Percentiles rank a stretch among this genome's conserved stretches.
These are phyloP conservation scores for Tuber microsphaerosporum DNA, from an alignment of 495 filamentous ascomycete species.

Conservation along the genomic window DNA sequence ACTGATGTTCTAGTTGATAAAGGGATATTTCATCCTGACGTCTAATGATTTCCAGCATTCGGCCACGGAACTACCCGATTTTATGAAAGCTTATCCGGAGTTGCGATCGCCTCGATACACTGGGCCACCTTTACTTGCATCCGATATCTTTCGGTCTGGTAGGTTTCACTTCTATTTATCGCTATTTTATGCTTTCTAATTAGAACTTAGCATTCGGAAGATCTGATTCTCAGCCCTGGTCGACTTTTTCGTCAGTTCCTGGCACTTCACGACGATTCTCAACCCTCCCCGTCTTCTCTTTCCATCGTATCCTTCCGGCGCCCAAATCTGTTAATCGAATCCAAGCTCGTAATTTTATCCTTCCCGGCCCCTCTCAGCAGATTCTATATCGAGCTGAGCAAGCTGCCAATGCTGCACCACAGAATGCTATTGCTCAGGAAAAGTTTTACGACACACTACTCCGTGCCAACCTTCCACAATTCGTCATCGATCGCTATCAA, in stretches of 20 bases:
- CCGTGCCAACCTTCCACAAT: constrained; percentile 82
- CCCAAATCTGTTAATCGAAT: constrained; percentile 25
- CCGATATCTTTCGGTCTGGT: constrained; percentile 27
- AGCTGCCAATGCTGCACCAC: constrained; percentile 83
- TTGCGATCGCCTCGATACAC: constrained; percentile 18
- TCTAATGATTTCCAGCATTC: constrained; percentile 7
- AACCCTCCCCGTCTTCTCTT: constrained; percentile 20
- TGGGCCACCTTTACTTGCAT: constrained; percentile 20
- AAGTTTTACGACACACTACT: constrained; percentile 89
- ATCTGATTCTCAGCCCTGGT: not conserved
- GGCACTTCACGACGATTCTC: constrained; percentile 18
- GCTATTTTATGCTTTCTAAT: not conserved
- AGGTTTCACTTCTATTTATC: not conserved
- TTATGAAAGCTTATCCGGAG: constrained; percentile 26
- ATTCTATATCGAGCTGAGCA: constrained; percentile 69
- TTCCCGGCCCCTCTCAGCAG: constrained; percentile 54
- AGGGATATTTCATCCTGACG: not conserved
- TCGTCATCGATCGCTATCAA: constrained; percentile 81
- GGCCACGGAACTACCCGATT: constrained; percentile 23
- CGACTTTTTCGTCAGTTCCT: constrained; percentile 10
- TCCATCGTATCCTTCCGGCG: constrained; percentile 25
- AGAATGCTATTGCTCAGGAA: constrained; percentile 76
- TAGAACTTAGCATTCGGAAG: constrained; percentile 17
- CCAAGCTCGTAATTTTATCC: constrained; percentile 43
- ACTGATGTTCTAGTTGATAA: not conserved